These are phyloP conservation scores for Triticum aestivum DNA, from an alignment of 176 grass and related monocot species.

Conservation along the genomic window DNA sequence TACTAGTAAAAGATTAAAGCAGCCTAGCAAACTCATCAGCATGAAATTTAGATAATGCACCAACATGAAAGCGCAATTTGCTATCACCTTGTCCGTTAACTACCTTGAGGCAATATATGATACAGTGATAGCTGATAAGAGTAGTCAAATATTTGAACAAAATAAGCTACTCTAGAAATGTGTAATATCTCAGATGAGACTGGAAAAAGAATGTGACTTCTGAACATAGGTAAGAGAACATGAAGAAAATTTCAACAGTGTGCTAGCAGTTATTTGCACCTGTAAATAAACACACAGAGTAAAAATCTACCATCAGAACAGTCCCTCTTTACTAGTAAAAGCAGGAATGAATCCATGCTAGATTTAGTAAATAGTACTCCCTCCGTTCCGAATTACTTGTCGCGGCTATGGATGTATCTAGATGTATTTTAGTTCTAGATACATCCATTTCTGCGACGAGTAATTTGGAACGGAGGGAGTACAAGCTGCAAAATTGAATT, in stretches of 20 bases:
- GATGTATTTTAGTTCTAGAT: no score
- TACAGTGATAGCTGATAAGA: not conserved
- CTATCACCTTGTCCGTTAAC: not conserved
- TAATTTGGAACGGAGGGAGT: not conserved
- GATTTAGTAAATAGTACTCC: not conserved
- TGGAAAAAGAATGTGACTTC: not conserved
- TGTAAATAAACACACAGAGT: not conserved
- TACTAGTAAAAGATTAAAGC: not conserved
- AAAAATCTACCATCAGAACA: not conserved
- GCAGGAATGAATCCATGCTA: not conserved
- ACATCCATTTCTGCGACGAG: no score
- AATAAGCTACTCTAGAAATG: not conserved
- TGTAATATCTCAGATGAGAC: not conserved
- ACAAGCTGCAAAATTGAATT: not conserved
- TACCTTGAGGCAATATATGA: not conserved
- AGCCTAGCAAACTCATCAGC: conserved; percentile 4
- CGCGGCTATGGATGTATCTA: no score
- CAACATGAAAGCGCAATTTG: not conserved
- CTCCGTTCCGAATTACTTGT: no score
- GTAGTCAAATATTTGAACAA: conserved; percentile 12
- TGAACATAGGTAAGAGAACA: not conserved
- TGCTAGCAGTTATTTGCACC: not conserved
- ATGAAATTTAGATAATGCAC: not conserved
- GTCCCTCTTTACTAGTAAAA: conserved; percentile 6
- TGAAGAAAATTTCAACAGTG: not conserved